Evolutionary conservation across 2,329 filamentous ascomycete genomes (phyloP), one percentile per base, ranked within the genome.

Genomic region (Fulvia fulva): DNA sequence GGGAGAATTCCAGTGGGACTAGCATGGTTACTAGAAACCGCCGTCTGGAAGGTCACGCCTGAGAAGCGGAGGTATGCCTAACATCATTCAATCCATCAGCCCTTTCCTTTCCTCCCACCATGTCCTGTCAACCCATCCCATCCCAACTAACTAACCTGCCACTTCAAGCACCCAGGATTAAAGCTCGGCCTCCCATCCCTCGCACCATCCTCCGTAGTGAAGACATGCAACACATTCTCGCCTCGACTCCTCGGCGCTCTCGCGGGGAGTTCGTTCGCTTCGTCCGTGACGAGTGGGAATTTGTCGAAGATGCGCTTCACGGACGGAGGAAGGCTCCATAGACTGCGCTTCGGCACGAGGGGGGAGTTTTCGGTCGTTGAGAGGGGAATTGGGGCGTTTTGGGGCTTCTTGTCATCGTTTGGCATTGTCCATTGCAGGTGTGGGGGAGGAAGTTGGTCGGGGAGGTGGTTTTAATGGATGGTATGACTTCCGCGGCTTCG

Each of bases 111-210:
- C 44, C 16, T 11, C 2, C 11, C 12, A n/a, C n/a, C n/a, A n/a
- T 25, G 21, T 55, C 41, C 3, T 49, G n/a, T 50, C 16, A n/a
- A n/a, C n/a, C n/a, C n/a, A n/a, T n/a, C n/a, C n/a, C n/a, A n/a
- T 25, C 2, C 25, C 7, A 2, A 8, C 51, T 55, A 32, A 73
- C 84, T 65, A 68, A 93, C 91, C 89, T 97, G 94, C 91, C 91
- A 97, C 79, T 93, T 96, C 70, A 97, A 80, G 78, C 94, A 99
- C 58, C 87, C 85, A 11, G 94, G 94, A 72, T 97, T 97, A 77
- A 88, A 96, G 64, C 90, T 95, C 25, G 91, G 89, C 28, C 79
- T 76, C 4, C 85, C 86, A 41, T 71, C 70, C 56, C 74, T 73
- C 32, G 86, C 88, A 67, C 85, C 87, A n/a, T 81, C 76, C 1